Percentiles rank a stretch among this genome's conserved stretches.
These are phyloP conservation scores for Liriodendron chinense DNA, from an alignment of 164 flowering plant species.

Conservation along the genomic window DNA sequence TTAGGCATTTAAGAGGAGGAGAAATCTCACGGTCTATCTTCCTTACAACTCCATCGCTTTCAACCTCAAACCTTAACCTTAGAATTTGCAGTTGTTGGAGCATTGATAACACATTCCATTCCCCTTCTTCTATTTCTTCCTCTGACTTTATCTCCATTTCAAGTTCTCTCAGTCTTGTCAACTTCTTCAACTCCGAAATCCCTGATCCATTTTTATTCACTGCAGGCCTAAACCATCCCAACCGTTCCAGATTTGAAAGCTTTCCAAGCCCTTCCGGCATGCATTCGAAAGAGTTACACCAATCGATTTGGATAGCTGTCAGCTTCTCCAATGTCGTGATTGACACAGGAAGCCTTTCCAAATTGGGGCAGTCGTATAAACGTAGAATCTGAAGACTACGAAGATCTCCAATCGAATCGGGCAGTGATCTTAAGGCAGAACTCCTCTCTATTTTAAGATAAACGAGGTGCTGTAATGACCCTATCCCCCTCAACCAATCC, in stretches of 20 bases:
- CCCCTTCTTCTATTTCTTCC: slow-evolving; percentile 2
- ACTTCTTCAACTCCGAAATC: neutral
- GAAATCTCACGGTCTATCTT: neutral
- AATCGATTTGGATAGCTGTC: neutral
- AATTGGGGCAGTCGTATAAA: neutral
- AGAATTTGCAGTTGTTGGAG: neutral
- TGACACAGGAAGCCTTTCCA: neutral
- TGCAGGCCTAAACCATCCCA: neutral
- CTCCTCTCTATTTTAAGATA: neutral
- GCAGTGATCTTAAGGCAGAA: neutral
- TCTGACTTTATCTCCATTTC: neutral
- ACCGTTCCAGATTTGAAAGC: neutral
- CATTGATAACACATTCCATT: neutral
- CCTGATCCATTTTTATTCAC: neutral
- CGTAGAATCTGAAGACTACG: neutral
- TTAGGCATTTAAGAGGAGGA: neutral
- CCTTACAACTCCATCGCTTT: neutral
- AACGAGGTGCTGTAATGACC: neutral
- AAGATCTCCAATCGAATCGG: neutral
- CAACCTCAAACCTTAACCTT: neutral
- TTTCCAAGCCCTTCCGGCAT: neutral
- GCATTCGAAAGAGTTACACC: neutral
- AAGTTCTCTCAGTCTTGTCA: slow-evolving; percentile 1
- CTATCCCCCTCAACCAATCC: neutral
- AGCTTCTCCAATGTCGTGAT: neutral